phyloP scores from a whole-genome alignment of 768 basidiomycete species.

The Tulasnella sp. region DNA sequence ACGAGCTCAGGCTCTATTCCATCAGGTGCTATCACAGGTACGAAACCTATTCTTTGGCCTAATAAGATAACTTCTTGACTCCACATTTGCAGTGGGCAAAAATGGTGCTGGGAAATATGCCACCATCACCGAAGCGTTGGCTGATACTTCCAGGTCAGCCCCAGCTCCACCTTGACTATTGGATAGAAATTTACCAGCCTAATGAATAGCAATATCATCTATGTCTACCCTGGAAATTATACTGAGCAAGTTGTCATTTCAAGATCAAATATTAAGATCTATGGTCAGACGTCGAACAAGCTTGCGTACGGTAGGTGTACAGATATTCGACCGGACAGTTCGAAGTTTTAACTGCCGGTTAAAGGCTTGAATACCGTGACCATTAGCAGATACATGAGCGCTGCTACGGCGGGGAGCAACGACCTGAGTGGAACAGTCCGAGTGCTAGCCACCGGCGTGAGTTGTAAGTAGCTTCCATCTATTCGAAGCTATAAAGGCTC shows the following conservation, averaged over 20 bases:
- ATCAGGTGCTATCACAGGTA: slow-evolving; percentile 14
- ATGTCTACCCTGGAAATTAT: slow-evolving; percentile 29
- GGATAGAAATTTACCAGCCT: background rate
- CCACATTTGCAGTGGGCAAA: slow-evolving; percentile 1
- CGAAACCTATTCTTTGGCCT: background rate
- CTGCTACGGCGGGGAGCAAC: slow-evolving; percentile 37
- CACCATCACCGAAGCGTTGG: slow-evolving; percentile 32
- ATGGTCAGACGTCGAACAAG: slow-evolving; percentile 33
- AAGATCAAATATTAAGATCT: slow-evolving; percentile 34
- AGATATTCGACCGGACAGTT: background rate
- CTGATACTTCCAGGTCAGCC: slow-evolving; percentile 18
- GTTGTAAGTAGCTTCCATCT: background rate
- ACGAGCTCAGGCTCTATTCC: slow-evolving; percentile 8
- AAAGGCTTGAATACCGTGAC: slow-evolving; percentile 27
- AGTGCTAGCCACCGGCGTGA: slow-evolving; percentile 35
- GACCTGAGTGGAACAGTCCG: slow-evolving; percentile 37
- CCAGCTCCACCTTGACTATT: background rate
- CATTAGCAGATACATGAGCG: slow-evolving; percentile 28
- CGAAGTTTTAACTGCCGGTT: background rate
- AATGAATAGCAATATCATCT: slow-evolving; percentile 21
- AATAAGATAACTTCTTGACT: background rate
- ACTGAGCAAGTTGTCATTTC: slow-evolving; percentile 32
- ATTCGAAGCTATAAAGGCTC: no score
- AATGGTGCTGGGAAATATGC: slow-evolving; percentile 31
- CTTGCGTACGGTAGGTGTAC: slow-evolving; percentile 5